Percentiles rank a stretch among this genome's conserved stretches.
These are phyloP conservation scores for Biscutella laevigata DNA, from an alignment of 441 rosid genomes.

Conservation along the genomic window DNA sequence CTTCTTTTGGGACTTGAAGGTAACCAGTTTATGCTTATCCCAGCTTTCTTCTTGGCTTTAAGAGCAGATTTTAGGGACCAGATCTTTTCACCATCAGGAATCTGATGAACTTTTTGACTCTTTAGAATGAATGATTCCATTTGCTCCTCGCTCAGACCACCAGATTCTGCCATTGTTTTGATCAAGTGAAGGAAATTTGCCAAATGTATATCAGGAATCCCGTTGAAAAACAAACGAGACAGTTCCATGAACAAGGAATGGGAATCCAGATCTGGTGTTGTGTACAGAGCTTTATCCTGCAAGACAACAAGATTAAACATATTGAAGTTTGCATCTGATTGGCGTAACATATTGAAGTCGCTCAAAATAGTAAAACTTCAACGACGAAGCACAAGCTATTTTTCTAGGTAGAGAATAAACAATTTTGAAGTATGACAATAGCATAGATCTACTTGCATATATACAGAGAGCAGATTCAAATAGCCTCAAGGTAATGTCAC, in stretches of 20 bases:
- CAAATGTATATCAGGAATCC: constrained; percentile 57
- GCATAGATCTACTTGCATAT: constrained; percentile 2
- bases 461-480: constrained; percentile 2
- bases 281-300: constrained; percentile 67
- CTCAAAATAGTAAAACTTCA: background rate
- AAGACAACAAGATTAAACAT: constrained; percentile 21
- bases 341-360: background rate
- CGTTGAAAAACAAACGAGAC: constrained; percentile 65
- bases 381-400: background rate
- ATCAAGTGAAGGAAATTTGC: constrained; percentile 93
- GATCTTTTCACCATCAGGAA: constrained; percentile 55
- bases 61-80: constrained; percentile 51
- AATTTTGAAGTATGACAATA: background rate
- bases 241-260: constrained; percentile 81
- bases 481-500: constrained; percentile 10
- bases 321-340: background rate
- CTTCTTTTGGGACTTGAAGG: constrained; percentile 66
- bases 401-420: background rate
- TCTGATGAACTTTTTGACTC: constrained; percentile 64
- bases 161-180: constrained; percentile 59
- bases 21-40: constrained; percentile 48
- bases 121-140: constrained; percentile 58
- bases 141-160: constrained; percentile 62
- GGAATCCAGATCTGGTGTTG: constrained; percentile 47
- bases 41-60: constrained; percentile 38